Evolutionary conservation across 1,284 basidiomycete genomes (phyloP), one percentile per base, ranked within the genome.

Genomic region (Porodaedalea pini): DNA sequence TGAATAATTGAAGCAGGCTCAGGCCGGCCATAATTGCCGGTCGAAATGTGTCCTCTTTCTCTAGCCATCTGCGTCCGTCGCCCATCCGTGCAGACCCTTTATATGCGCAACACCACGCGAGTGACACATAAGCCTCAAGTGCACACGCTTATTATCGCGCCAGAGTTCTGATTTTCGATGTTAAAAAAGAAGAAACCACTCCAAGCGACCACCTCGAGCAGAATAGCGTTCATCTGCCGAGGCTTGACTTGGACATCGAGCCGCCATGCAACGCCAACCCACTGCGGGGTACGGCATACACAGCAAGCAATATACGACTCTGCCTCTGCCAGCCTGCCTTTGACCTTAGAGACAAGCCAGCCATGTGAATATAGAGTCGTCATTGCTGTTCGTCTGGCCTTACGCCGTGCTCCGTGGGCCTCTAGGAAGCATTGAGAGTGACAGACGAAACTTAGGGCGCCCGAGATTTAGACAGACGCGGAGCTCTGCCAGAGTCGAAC

Each of bases 71-170:
- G 40, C 40, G 43, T 34, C 44, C 39, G 45, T 45, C 54, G 54
- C 54, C 37, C 41, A 59, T 49, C 58, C 62, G 67, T 63, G 63
- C 71, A 69, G 65, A 64, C 70, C 65, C 59, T 61, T 63, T 77
- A 59, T 75, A 64, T 68, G 72, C 71, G 65, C 71, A 69, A 66
- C 69, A 76, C 75, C 75, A 77, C 75, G 67, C 74, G 65, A 65
- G 50, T 56, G 56, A n/a, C 52, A 66, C 70, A 64, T 71, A 23
- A 32, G 50, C 54, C 68, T 76, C 58, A 15, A 70, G 69, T 66
- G 63, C 63, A 62, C 60, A 69, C 65, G 74, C 69, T 76, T 69
- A 66, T 57, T 62, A 64, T 66, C 64, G 64, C 56, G 51, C 62
- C n/a, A n/a, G 56, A 40, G 29, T 37, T 64, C 50, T 68, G 43